Conservation (phyloP, 768 basidiomycete genomes). For the Calocybe gangraenosa region DNA sequence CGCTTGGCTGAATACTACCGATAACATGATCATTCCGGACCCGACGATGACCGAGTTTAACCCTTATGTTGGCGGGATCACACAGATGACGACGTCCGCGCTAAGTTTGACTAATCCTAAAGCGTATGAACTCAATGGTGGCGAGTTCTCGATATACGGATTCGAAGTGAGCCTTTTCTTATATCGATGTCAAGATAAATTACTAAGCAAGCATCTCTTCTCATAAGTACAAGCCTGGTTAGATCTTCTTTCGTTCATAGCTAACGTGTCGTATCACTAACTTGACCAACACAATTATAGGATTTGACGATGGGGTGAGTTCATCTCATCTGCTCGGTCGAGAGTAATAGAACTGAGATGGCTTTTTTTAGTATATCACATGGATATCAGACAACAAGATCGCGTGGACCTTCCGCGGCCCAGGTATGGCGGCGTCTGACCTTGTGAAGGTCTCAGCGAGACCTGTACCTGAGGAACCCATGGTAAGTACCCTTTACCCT, state of each 20-base stretch:
- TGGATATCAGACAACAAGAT: constrained; percentile 71
- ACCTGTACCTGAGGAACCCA: constrained; percentile 78
- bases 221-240: constrained; percentile 39
- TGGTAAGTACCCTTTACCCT: constrained; percentile 45
- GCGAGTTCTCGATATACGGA: constrained; percentile 72
- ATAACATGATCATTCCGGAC: constrained; percentile 56
- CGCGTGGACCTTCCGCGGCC: constrained; percentile 72
- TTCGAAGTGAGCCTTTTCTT: constrained; percentile 49
- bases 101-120: constrained; percentile 60
- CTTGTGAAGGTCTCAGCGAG: constrained; percentile 57
- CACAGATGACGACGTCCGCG: constrained; percentile 79
- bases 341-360: neutral
- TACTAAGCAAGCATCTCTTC: neutral
- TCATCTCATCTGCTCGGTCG: neutral
- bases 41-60: constrained; percentile 53
- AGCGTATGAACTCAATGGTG: constrained; percentile 60
- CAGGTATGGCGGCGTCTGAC: constrained; percentile 62
- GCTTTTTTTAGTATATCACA: constrained; percentile 61
- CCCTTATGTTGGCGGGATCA: constrained; percentile 60
- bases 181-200: neutral
- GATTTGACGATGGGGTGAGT: constrained; percentile 64
- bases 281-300: constrained; percentile 20
- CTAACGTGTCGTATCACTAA: constrained; percentile 4
- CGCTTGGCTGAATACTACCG: constrained; percentile 56
- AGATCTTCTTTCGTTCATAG: neutral